Percentiles rank a stretch among this genome's conserved stretches.
These are phyloP conservation scores for Suaeda aralocaspica DNA, from an alignment of 148 eudicot genomes.

Conservation along the genomic window DNA sequence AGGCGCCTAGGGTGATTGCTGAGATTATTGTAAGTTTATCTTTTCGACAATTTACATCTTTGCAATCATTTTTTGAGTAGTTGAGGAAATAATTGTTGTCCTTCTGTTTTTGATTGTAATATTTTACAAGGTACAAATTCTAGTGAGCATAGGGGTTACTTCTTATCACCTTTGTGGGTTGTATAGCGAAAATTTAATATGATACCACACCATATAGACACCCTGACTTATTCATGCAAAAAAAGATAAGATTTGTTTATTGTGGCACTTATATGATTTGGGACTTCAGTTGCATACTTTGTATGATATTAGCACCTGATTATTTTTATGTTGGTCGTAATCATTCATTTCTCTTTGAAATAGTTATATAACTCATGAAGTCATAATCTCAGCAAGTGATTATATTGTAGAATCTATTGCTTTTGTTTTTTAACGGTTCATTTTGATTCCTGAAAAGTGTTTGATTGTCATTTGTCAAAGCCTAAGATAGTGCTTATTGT, in stretches of 20 bases:
- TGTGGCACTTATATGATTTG: background rate
- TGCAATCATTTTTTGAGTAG: background rate
- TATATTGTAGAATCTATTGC: background rate
- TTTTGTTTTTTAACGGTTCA: background rate
- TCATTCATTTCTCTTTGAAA: background rate
- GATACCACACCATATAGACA: no score
- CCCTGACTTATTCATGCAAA: background rate
- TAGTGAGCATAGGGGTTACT: background rate
- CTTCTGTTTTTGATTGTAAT: background rate
- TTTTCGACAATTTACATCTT: background rate
- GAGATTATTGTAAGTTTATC: conserved; percentile 65
- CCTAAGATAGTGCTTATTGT: background rate
- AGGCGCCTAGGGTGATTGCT: conserved; percentile 82
- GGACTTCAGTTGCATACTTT: no score
- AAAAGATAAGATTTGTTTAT: background rate
- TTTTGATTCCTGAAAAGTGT: background rate
- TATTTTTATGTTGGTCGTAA: background rate
- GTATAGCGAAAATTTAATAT: no score
- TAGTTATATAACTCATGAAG: no score
- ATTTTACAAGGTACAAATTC: background rate
- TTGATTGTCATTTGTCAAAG: background rate
- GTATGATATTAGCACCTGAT: background rate
- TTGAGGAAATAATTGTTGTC: background rate
- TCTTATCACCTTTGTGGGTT: no score
- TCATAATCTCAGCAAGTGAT: background rate